Base-by-base conservation (phyloP, 805 yeast species). In the Cyberlindnera euphorbiae region DNA sequence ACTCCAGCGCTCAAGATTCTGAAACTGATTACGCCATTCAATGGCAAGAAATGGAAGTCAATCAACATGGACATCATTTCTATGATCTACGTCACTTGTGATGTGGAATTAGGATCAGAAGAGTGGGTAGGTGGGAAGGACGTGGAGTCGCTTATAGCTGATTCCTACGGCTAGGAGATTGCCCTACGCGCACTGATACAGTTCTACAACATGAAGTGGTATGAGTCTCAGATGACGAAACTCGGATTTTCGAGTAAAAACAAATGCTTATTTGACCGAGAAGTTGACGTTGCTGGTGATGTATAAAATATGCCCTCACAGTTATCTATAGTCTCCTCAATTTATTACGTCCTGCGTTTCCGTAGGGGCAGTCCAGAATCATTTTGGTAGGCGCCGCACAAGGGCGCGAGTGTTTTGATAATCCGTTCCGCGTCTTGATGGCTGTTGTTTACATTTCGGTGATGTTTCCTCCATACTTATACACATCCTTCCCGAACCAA, bases 11-110 rank as follows among this genome's bases (percentile, higher is more conserved):
- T 89, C 49, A 79, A 79, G 51, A 71, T 84, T 1, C 65, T 89
- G 41, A 88, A 85, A 56, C 79, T 83, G 44, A 70, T 88, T 33
- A 79, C 88, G 2, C 96, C 97, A 0, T 86, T 82, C 60, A 89
- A 86, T 51, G 96, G 96, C 14, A 78, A 93, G 41, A 88, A 89
- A 58, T 90, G 98, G 98, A 79, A 88, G 49, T 75, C 88, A 11
- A 75, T 79, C 44, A 93, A 90, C 55, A 90, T 93, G 97, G 96
- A 89, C 46, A 66, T 93, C 30, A 84, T 90, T 5, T 86, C 96
- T 0, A 79, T 85, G 42, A 88, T 90, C 3, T 90, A 83, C 51
- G 56, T 93, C 18, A 79, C 87, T 53, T 75, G 85, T 49, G 75
- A 77, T 47, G 64, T 88, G 26, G 75, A 79, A 13, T 58, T 90